Percentiles rank a stretch among this genome's conserved stretches.
Evolutionary conservation across 352 stramenopile species (phyloP).

Genomic region (Blastocystis hominis): DNA sequence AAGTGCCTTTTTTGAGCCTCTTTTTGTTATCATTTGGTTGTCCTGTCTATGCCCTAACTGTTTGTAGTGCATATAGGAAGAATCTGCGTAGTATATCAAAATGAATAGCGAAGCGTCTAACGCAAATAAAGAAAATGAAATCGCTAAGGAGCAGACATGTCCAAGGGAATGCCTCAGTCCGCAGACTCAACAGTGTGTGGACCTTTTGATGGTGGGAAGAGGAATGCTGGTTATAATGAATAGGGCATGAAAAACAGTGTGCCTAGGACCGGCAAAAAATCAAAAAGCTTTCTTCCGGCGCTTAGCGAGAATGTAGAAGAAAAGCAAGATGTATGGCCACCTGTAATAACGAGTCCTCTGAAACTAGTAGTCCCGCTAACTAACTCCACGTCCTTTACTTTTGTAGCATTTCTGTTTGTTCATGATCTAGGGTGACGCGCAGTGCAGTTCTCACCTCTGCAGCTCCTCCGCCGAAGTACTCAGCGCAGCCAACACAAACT

Average conservation of each 20-base stretch:
- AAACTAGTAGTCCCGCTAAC: neutral
- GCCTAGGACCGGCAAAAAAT: neutral
- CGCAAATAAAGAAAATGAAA: neutral
- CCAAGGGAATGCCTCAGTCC: neutral
- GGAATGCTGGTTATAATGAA: neutral
- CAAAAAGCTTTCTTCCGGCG: neutral
- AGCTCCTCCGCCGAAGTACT: neutral
- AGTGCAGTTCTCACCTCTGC: neutral
- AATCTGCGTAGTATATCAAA: neutral
- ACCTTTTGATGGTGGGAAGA: conserved; percentile 30
- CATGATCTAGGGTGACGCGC: conserved; percentile 3
- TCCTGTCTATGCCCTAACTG: neutral
- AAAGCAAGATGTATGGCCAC: neutral
- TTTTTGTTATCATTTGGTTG: neutral
- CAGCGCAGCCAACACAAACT: neutral
- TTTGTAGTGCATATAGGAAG: neutral
- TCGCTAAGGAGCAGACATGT: neutral
- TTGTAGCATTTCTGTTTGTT: neutral
- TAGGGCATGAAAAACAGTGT: conserved; percentile 40
- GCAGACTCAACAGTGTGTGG: neutral
- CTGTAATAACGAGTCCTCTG: neutral
- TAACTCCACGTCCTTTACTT: conserved; percentile 21
- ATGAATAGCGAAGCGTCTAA: neutral
- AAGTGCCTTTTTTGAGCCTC: neutral
- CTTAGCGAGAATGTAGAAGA: neutral